These are phyloP conservation scores for Botrytis hyacinthi DNA, from an alignment of 2,329 filamentous ascomycete species.

Conservation along the genomic window DNA sequence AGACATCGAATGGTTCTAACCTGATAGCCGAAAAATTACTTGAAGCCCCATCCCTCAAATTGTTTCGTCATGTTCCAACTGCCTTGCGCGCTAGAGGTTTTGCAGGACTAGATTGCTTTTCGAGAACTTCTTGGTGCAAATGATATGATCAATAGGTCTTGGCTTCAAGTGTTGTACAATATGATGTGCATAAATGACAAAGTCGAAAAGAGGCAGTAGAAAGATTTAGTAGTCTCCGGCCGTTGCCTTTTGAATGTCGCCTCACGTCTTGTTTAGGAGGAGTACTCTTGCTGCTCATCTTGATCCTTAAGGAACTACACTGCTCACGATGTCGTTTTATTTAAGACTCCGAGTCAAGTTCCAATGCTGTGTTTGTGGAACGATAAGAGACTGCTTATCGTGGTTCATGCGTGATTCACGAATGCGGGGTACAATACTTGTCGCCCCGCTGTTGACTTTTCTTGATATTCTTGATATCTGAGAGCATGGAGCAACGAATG, in stretches of 20 bases:
- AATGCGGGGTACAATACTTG: conserved; percentile 13
- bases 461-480: background rate
- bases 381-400: conserved; percentile 16
- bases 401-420: conserved; percentile 1
- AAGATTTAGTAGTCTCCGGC: background rate
- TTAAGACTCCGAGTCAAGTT: background rate
- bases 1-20: background rate
- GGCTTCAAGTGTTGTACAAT: background rate
- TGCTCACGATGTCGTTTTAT: background rate
- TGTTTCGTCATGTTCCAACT: background rate
- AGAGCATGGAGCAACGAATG: background rate
- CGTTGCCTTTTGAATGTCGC: background rate
- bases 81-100: no score
- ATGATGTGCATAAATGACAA: background rate
- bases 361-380: background rate
- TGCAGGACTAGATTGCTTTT: background rate
- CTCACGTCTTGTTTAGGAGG: background rate
- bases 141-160: background rate
- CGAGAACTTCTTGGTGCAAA: background rate
- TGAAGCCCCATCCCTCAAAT: background rate
- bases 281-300: background rate
- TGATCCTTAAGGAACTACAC: background rate
- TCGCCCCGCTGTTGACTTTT: conserved; percentile 1
- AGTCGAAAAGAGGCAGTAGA: background rate
- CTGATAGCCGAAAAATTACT: background rate